Conservation (phyloP, 768 basidiomycete species). For the Boletus pseudo-olivaceus region DNA sequence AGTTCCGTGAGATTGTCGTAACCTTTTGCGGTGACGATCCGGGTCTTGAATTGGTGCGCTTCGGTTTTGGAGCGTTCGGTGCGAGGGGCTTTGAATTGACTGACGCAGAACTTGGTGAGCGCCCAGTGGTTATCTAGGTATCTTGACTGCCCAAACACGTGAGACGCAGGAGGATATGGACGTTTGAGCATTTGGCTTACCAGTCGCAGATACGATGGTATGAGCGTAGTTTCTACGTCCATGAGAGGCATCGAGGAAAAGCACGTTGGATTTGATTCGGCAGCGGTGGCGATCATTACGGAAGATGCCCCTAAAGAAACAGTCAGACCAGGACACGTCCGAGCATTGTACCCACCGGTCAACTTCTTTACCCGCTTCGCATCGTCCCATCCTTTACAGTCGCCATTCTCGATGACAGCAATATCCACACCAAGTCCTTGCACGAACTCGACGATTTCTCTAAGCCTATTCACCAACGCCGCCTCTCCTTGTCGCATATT, state of each 20-base stretch:
- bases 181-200: constrained; percentile 34
- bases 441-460: constrained; percentile 85
- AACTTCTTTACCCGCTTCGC: constrained; percentile 67
- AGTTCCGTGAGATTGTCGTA: constrained; percentile 52
- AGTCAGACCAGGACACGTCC: background rate
- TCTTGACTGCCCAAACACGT: constrained; percentile 46
- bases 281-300: constrained; percentile 95
- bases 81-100: constrained; percentile 73
- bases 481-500: constrained; percentile 83
- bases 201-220: constrained; percentile 72
- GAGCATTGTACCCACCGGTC: constrained; percentile 54
- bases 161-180: background rate
- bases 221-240: constrained; percentile 65
- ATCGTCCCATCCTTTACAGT: constrained; percentile 78
- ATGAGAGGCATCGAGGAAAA: constrained; percentile 68
- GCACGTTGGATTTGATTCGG: constrained; percentile 88
- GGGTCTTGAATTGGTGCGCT: constrained; percentile 51
- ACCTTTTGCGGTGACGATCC: constrained; percentile 57
- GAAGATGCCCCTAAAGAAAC: constrained; percentile 65
- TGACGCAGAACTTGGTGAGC: constrained; percentile 83
- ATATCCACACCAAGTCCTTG: constrained; percentile 67
- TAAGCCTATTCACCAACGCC: constrained; percentile 74
- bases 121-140: constrained; percentile 79
- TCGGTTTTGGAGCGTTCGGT: constrained; percentile 55
- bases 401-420: constrained; percentile 93